Evolutionary conservation across 768 basidiomycete species (phyloP).

Genomic region (Boletus vinaceobasis): DNA sequence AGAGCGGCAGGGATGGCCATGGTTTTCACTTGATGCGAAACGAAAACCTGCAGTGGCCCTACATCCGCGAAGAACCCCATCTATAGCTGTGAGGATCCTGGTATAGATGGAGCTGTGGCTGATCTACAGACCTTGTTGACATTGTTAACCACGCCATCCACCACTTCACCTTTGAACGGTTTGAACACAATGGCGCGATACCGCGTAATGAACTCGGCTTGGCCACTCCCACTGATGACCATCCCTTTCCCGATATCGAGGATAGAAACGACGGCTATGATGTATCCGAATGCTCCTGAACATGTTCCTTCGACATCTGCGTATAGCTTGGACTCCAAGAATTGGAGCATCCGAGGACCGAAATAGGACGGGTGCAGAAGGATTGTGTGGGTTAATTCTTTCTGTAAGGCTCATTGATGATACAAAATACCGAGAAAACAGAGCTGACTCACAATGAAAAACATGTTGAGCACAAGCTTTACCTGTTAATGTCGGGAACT

Average conservation of each 20-base stretch:
- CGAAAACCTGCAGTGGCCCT: slow-evolving; percentile 91
- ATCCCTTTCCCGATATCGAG: slow-evolving; percentile 90
- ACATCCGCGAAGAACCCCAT: slow-evolving; percentile 99
- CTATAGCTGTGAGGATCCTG: slow-evolving; percentile 36
- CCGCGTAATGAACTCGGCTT: slow-evolving; percentile 92
- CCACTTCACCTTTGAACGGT: slow-evolving; percentile 99
- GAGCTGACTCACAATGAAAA: slow-evolving; percentile 61
- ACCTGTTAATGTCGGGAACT: no score
- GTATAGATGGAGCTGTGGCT: neutral
- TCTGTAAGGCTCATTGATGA: slow-evolving; percentile 44
- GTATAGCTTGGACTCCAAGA: slow-evolving; percentile 90
- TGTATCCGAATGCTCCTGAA: slow-evolving; percentile 91
- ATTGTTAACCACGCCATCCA: slow-evolving; percentile 93
- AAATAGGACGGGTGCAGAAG: slow-evolving; percentile 98
- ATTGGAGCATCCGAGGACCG: slow-evolving; percentile 91
- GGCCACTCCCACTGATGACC: slow-evolving; percentile 86
- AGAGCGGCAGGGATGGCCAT: slow-evolving; percentile 6
- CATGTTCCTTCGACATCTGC: slow-evolving; percentile 97
- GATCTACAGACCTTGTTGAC: slow-evolving; percentile 79
- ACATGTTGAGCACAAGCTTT: slow-evolving; percentile 41
- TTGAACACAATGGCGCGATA: slow-evolving; percentile 99
- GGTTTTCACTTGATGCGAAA: slow-evolving; percentile 81
- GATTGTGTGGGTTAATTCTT: slow-evolving; percentile 96
- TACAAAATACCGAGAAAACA: neutral
- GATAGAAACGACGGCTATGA: slow-evolving; percentile 89